phyloP scores from a whole-genome alignment of 306 rosid species.

The Casuarina cunninghamiana region DNA sequence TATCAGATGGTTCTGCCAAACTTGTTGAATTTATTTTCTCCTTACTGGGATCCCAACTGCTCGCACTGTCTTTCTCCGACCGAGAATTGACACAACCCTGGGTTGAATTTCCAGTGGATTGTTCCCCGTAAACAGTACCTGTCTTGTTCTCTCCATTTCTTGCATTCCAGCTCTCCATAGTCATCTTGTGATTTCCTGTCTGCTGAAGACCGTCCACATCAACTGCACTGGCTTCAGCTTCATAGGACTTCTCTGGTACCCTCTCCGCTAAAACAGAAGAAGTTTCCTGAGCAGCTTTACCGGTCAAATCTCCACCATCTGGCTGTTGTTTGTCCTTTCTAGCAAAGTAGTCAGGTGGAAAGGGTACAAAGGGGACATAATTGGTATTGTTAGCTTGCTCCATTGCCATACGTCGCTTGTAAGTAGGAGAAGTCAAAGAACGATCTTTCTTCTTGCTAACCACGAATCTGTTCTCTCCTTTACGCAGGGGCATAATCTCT shows the following conservation, averaged over 20 bases:
- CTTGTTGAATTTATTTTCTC: constrained; percentile 33
- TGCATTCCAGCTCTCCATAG: constrained; percentile 27
- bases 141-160: constrained; percentile 23
- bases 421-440: constrained; percentile 80
- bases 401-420: constrained; percentile 70
- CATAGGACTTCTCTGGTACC: constrained; percentile 31
- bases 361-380: constrained; percentile 89
- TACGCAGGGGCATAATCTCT: constrained; percentile 90
- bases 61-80: constrained; percentile 8
- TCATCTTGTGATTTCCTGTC: constrained; percentile 25
- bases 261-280: constrained; percentile 24
- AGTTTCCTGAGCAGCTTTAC: constrained; percentile 16
- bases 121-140: constrained; percentile 27
- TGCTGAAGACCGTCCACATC: constrained; percentile 17
- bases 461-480: constrained; percentile 91
- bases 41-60: constrained; percentile 14
- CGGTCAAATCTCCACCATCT: constrained; percentile 35
- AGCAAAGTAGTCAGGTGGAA: constrained; percentile 88
- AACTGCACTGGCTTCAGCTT: constrained; percentile 20
- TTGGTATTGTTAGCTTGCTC: constrained; percentile 66
- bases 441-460: constrained; percentile 88
- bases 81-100: constrained; percentile 23
- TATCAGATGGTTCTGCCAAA: constrained; percentile 36
- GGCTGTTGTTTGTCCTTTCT: constrained; percentile 52
- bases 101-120: constrained; percentile 34